Percentiles rank a stretch among this genome's conserved stretches.
phyloP scores from a whole-genome alignment of 78 protist species.

The Cavenderia fasciculata region DNA sequence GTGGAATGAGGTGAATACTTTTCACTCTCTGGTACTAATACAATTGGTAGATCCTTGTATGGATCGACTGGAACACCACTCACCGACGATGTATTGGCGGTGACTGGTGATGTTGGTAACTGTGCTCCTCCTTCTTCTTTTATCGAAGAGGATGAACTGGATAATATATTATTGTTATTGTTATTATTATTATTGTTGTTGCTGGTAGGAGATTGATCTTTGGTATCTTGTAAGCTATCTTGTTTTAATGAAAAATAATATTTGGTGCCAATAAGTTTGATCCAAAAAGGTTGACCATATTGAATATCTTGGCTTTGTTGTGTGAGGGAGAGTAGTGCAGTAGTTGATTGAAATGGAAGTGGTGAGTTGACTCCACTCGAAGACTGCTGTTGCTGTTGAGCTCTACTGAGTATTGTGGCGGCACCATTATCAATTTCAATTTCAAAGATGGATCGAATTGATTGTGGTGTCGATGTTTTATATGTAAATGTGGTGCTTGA shows the following conservation, averaged over 20 bases:
- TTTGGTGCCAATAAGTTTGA: constrained; percentile 39
- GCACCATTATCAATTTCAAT: constrained; percentile 34
- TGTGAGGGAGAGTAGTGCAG: neutral
- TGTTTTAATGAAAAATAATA: constrained; percentile 51
- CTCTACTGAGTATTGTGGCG: too few species aligned
- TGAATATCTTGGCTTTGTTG: neutral
- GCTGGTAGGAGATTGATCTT: neutral
- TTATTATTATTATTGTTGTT: neutral
- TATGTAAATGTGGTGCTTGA: constrained; percentile 48
- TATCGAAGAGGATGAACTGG: too few species aligned
- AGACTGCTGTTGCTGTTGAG: neutral
- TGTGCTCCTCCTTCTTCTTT: too few species aligned
- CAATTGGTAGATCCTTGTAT: neutral
- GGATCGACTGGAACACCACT: too few species aligned
- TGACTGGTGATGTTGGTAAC: too few species aligned
- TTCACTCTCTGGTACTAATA: constrained; percentile 21
- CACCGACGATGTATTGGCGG: neutral
- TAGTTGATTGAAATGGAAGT: neutral
- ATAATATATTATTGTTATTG: neutral
- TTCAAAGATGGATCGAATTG: constrained; percentile 50
- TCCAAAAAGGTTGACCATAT: constrained; percentile 56
- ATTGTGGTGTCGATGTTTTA: constrained; percentile 54
- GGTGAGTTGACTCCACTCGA: neutral
- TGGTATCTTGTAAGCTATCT: too few species aligned
- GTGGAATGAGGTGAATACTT: constrained; percentile 57